Evolutionary conservation across 2,329 filamentous ascomycete species (phyloP).

Genomic region (Sphaerulina populicola): DNA sequence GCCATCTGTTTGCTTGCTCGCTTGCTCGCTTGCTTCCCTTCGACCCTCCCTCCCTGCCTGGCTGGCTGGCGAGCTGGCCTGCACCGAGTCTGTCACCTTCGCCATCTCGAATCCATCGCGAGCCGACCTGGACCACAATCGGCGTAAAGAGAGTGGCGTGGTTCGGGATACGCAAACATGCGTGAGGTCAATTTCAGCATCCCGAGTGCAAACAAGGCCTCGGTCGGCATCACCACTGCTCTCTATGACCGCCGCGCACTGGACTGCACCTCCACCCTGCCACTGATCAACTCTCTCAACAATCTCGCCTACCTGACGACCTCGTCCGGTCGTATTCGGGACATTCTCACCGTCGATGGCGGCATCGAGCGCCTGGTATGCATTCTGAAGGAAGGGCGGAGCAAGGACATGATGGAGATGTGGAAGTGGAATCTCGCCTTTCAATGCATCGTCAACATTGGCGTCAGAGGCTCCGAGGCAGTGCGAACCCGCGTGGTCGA

Average conservation of each 20-base stretch:
- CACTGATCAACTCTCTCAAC: constrained; percentile 97
- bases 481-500: constrained; percentile 94
- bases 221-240: constrained; percentile 95
- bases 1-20: constrained; percentile 6
- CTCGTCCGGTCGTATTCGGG: constrained; percentile 90
- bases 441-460: constrained; percentile 98
- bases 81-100: constrained; percentile 11
- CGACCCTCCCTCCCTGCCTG: no score
- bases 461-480: constrained; percentile 85
- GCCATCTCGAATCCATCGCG: constrained; percentile 3
- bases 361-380: constrained; percentile 93
- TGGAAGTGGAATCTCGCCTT: constrained; percentile 99
- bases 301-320: constrained; percentile 97
- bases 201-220: constrained; percentile 98
- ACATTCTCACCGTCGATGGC: constrained; percentile 97
- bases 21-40: no score
- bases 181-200: constrained; percentile 99
- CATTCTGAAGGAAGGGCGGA: constrained; percentile 94
- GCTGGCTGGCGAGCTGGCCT: not conserved
- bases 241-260: constrained; percentile 95
- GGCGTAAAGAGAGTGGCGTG: constrained; percentile 5
- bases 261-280: constrained; percentile 94
- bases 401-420: constrained; percentile 99
- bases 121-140: constrained; percentile 1
- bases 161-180: constrained; percentile 55